phyloP scores from a whole-genome alignment of 2,329 filamentous ascomycete species.

The Cadophora sp. region DNA sequence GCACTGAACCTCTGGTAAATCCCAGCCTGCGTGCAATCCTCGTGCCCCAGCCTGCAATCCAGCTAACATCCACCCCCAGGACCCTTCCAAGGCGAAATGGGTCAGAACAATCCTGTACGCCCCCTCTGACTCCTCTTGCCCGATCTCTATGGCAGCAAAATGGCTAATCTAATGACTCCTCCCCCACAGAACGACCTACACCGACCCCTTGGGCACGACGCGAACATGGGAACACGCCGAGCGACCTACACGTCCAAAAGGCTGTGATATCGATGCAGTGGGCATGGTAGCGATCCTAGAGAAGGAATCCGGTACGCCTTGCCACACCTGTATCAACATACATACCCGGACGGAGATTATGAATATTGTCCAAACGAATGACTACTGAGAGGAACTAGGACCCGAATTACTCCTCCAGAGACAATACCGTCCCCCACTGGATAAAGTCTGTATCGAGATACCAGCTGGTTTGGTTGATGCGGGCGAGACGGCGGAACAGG shows the following conservation, averaged over 20 bases:
- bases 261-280: conserved; percentile 71
- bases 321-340: background rate
- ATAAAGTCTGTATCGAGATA: conserved; percentile 66
- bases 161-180: conserved; percentile 4
- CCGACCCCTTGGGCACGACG: conserved; percentile 63
- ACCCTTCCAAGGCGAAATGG: conserved; percentile 18
- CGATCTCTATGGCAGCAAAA: background rate
- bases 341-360: background rate
- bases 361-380: background rate
- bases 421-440: conserved; percentile 69
- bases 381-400: conserved; percentile 16
- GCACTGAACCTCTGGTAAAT: conserved; percentile 53
- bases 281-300: conserved; percentile 75
- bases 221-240: conserved; percentile 77
- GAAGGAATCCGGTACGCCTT: conserved; percentile 52
- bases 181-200: conserved; percentile 63
- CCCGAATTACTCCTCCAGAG: conserved; percentile 69
- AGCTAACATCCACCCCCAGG: conserved; percentile 5
- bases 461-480: conserved; percentile 70
- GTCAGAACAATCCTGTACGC: conserved; percentile 38
- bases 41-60: background rate
- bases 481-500: conserved; percentile 65
- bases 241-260: conserved; percentile 69
- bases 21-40: background rate
- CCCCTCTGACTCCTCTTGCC: background rate